Conservation (phyloP, 2,329 filamentous ascomycete species). For the Pezicula neosporulosa region DNA sequence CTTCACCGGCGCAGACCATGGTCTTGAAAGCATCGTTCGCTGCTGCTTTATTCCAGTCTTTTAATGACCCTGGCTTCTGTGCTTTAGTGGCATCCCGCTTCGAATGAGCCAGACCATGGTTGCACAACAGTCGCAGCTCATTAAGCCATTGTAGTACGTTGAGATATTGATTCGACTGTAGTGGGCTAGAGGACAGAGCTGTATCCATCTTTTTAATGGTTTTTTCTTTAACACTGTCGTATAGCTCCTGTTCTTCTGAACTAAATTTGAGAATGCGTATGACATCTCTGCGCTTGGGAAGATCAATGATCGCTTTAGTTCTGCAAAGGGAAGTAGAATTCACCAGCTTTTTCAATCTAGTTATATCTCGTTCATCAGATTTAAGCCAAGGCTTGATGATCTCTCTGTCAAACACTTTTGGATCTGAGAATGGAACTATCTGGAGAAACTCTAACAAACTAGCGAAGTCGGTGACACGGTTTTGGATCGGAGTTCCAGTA, state of each 20-base stretch:
- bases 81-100: conserved; percentile 22
- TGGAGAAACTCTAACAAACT: conserved; percentile 40
- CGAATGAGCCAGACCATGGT: conserved; percentile 39
- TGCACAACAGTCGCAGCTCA: conserved; percentile 40
- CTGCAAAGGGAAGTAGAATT: conserved; percentile 36
- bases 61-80: neutral
- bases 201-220: conserved; percentile 32
- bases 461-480: conserved; percentile 38
- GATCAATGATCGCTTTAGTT: conserved; percentile 33
- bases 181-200: conserved; percentile 20
- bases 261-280: conserved; percentile 33
- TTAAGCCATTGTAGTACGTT: conserved; percentile 44
- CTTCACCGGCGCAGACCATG: conserved; percentile 4
- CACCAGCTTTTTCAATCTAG: conserved; percentile 35
- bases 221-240: conserved; percentile 27
- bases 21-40: conserved; percentile 32
- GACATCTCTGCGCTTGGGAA: conserved; percentile 34
- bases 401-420: conserved; percentile 32
- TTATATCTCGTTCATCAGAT: conserved; percentile 32
- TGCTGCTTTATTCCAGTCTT: neutral
- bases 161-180: conserved; percentile 25
- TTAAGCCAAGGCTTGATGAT: conserved; percentile 36
- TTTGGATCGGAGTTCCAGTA: conserved; percentile 47
- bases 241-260: conserved; percentile 30
- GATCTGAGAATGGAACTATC: conserved; percentile 37